Evolutionary conservation across 2,329 filamentous ascomycete genomes (phyloP).

Genomic region (Magnaporthiopsis incrustans): DNA sequence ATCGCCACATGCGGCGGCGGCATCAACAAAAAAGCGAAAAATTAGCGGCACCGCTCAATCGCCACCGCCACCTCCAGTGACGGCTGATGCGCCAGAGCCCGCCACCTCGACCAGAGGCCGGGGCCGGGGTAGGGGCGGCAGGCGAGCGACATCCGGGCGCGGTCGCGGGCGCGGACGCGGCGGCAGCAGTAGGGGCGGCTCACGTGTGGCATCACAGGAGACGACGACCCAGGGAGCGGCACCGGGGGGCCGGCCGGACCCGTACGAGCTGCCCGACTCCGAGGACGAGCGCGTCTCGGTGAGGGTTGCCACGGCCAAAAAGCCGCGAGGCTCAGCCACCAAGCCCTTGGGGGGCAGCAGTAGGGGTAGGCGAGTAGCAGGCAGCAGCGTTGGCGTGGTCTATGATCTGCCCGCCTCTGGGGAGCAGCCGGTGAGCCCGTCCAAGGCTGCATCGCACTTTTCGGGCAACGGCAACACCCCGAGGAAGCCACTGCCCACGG

Average conservation of each 20-base stretch:
- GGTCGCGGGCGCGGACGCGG: too few relatives aligned
- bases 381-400: slow-evolving; percentile 6
- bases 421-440: slow-evolving; percentile 8
- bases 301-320: background rate
- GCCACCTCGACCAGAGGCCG: background rate
- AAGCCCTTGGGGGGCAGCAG: background rate
- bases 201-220: too few relatives aligned
- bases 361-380: background rate
- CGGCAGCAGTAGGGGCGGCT: too few relatives aligned
- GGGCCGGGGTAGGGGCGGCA: too few relatives aligned
- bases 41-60: background rate
- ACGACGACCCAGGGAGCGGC: too few relatives aligned
- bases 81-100: background rate
- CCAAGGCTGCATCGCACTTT: slow-evolving; percentile 1
- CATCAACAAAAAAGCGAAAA: slow-evolving; percentile 1
- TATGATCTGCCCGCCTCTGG: slow-evolving; percentile 15
- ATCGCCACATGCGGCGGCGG: background rate
- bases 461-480: slow-evolving; percentile 9
- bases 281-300: slow-evolving; percentile 13
- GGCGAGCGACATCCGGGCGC: too few relatives aligned
- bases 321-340: background rate
- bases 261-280: slow-evolving; percentile 17
- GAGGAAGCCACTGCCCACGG: background rate
- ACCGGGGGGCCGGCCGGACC: background rate
- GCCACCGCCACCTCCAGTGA: background rate